Base-by-base conservation (phyloP, 345 rosid species). In the Ceriops zippeliana region DNA sequence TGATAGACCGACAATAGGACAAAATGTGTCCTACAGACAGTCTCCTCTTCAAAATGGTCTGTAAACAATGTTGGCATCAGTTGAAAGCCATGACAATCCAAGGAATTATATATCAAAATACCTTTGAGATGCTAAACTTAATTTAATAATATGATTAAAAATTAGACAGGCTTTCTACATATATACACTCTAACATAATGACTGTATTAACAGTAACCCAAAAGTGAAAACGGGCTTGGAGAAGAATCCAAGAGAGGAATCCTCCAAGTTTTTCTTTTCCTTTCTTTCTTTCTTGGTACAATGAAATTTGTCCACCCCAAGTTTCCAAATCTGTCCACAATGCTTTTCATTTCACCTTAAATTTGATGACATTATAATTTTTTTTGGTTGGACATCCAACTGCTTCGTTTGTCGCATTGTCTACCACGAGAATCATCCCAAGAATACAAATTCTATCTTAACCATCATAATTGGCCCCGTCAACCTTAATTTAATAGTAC, bases 1-100 rank as follows among this genome's bases (percentile, higher is more conserved):
- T 81, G 85, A 72, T 70, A 42, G 80, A 79, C 83, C 68, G 82
- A 84, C 83, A 77, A 54, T 68, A 60, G 65, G 85, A 81, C 87
- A 79, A 67, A 70, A 57, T 62, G 60, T 83, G 83, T 74, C 73
- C 72, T 63, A 69, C 16, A 62, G 58, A 68, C 73, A 70, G 68
- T 58, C 52, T 30, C 64, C 51, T 47, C 60, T 24, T 60, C 68
- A 17, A 67, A 65, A 53, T 28, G 8, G 30, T 22, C 69, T 65
- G 20, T 61, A 69, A 22, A 31, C 65, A 13, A 38, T 22, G 9
- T 17, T 7, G 28, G 19, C 5, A 28, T 72, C 68, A 62, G 66
- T 80, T 70, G 51, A 74, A 70, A 63, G 52, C 46, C 79, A 74
- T 72, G 64, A 65, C 68, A 65, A 13, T 42, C 49, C 49, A 38